Percentiles rank a stretch among this genome's conserved stretches.
Conservation (phyloP, 768 basidiomycete genomes). For the Podaxis rugospora region DNA sequence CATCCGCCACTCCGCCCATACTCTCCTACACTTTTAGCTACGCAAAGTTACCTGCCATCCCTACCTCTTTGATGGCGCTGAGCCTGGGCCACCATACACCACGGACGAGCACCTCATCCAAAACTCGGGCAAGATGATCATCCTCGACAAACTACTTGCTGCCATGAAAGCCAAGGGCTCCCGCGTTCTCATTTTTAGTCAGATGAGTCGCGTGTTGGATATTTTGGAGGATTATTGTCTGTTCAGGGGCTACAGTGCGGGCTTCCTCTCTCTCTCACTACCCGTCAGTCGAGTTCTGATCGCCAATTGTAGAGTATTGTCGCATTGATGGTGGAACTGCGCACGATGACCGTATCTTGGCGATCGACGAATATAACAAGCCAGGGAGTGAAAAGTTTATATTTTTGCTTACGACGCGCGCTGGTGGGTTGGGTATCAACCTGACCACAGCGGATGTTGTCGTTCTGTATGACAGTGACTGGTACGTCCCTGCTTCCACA, state of each 20-base stretch:
- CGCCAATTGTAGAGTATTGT: conserved; percentile 69
- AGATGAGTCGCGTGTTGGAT: conserved; percentile 99
- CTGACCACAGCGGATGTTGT: conserved; percentile 93
- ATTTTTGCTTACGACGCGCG: conserved; percentile 93
- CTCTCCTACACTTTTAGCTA: conserved; percentile 31
- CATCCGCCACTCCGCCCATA: not conserved
- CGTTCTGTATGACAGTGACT: conserved; percentile 94
- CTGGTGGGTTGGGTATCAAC: conserved; percentile 96
- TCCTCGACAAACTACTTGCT: conserved; percentile 87
- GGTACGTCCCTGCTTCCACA: conserved; percentile 41
- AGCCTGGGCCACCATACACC: conserved; percentile 97
- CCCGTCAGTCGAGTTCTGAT: not conserved
- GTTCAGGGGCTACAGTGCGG: conserved; percentile 83
- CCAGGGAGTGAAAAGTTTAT: conserved; percentile 94
- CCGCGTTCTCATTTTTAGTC: conserved; percentile 94
- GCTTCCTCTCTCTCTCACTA: not conserved
- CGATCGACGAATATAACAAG: conserved; percentile 98
- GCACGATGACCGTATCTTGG: conserved; percentile 92
- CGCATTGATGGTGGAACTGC: conserved; percentile 95
- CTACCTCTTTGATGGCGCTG: conserved; percentile 93
- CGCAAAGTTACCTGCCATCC: conserved; percentile 90
- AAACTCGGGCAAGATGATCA: conserved; percentile 96
- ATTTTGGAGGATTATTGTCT: conserved; percentile 97
- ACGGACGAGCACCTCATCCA: conserved; percentile 95
- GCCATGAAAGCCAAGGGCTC: conserved; percentile 93